A percentile compares a stretch with the other conserved stretches of the same genome.
Evolutionary conservation across 345 rosid genomes (phyloP).

Genomic region (Pseudoturritis turrita): DNA sequence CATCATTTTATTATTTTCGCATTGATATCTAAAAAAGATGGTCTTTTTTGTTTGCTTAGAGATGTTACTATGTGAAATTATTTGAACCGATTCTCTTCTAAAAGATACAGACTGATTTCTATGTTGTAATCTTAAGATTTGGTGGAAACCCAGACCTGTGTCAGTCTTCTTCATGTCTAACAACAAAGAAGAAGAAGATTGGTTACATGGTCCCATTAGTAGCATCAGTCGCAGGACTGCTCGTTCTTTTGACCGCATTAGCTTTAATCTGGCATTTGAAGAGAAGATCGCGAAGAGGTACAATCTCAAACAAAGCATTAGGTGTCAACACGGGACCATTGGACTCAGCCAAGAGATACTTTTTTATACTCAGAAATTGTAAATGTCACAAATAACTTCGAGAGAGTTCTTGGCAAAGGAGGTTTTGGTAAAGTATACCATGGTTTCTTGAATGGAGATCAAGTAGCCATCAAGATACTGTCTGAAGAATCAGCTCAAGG

Average conservation of each 20-base stretch:
- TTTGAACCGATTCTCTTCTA: background rate
- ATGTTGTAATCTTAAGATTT: background rate
- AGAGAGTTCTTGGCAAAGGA: constrained; percentile 29
- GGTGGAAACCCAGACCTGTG: constrained; percentile 5
- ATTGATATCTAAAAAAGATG: background rate
- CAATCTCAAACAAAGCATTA: background rate
- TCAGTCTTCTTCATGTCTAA: constrained; percentile 12
- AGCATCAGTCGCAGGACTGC: background rate
- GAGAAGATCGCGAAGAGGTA: background rate
- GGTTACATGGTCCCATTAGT: constrained; percentile 1
- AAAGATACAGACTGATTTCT: background rate
- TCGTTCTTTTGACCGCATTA: background rate
- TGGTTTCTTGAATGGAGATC: constrained; percentile 26
- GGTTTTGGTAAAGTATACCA: constrained; percentile 44
- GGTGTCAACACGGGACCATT: constrained; percentile 4
- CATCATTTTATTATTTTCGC: background rate
- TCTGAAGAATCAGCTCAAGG: constrained; percentile 37
- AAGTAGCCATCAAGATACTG: constrained; percentile 47
- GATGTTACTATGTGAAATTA: background rate
- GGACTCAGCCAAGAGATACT: background rate
- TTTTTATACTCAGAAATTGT: background rate
- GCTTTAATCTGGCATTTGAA: background rate
- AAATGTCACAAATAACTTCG: constrained; percentile 11
- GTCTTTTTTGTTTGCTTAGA: background rate
- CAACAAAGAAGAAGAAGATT: background rate